These are phyloP conservation scores for Microsporum audouinii DNA, from an alignment of 2,329 filamentous ascomycete species.

Conservation along the genomic window DNA sequence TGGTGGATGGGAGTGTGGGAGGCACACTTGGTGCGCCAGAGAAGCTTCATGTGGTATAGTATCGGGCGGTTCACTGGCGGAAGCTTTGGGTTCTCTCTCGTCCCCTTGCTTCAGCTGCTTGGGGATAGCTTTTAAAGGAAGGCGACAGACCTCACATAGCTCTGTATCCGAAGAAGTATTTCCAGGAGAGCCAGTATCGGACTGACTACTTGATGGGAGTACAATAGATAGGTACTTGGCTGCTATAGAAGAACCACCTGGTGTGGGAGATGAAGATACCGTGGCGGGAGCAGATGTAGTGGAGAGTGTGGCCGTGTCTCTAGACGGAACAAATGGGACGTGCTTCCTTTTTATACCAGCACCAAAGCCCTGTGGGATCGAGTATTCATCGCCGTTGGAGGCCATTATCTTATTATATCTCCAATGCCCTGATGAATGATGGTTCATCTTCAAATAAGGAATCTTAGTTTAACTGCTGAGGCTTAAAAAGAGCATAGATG, in stretches of 20 bases:
- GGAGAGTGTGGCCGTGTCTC: conserved; percentile 23
- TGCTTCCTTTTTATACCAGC: conserved; percentile 52
- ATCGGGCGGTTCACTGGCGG: not conserved
- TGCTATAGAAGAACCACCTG: conserved; percentile 21
- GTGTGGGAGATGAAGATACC: conserved; percentile 17
- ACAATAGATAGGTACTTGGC: conserved; percentile 40
- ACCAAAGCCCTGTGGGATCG: conserved; percentile 50
- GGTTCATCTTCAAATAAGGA: not conserved
- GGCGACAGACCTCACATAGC: conserved; percentile 49
- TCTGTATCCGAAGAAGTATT: conserved; percentile 8
- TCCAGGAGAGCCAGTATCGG: not conserved
- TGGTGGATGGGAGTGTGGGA: conserved; percentile 46
- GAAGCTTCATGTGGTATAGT: conserved; percentile 37
- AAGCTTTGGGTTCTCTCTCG: not conserved
- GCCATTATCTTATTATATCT: conserved; percentile 15
- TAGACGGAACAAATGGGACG: conserved; percentile 49
- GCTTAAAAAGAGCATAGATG: not conserved
- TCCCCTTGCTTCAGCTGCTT: not conserved
- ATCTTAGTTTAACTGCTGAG: not conserved
- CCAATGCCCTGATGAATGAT: not conserved
- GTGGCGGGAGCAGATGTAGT: conserved; percentile 20
- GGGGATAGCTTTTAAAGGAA: conserved; percentile 35
- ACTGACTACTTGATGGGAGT: conserved; percentile 19
- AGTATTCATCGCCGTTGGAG: conserved; percentile 44
- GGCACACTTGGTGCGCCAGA: conserved; percentile 46